phyloP scores from a whole-genome alignment of 2,329 filamentous ascomycete genomes.

The Emericellopsis atlantica region DNA sequence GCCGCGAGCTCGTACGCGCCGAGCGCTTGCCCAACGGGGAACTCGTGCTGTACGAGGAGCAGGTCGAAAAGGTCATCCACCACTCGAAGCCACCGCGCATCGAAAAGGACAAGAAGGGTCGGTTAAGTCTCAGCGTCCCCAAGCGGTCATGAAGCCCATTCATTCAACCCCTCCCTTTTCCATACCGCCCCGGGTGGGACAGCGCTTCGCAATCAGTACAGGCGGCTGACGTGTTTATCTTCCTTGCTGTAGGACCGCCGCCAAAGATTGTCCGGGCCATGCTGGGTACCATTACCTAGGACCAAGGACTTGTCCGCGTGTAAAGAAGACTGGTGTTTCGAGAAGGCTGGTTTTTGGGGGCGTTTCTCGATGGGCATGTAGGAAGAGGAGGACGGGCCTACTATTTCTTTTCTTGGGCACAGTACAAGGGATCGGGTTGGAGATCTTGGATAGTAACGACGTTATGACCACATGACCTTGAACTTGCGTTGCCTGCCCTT shows the following conservation, averaged over 20 bases:
- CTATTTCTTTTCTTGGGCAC: too few species aligned
- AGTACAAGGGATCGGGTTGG: slow-evolving; percentile 6
- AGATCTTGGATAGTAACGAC: too few species aligned
- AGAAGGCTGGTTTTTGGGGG: too few species aligned
- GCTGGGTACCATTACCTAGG: slow-evolving; percentile 55
- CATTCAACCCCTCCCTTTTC: slow-evolving; percentile 10
- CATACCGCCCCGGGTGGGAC: slow-evolving; percentile 1
- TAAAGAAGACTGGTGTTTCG: too few species aligned
- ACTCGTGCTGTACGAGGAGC: slow-evolving; percentile 8
- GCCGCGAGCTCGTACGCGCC: slow-evolving; percentile 41
- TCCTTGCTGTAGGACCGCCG: slow-evolving; percentile 39
- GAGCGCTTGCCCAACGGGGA: slow-evolving; percentile 43
- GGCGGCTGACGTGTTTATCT: slow-evolving; percentile 16
- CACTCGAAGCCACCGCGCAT: slow-evolving; percentile 51
- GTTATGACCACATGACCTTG: too few species aligned
- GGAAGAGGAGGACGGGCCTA: too few species aligned
- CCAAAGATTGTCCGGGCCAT: slow-evolving; percentile 54
- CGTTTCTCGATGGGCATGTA: too few species aligned
- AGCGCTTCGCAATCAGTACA: slow-evolving; percentile 4
- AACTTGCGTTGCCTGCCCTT: too few species aligned
- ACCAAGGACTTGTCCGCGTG: too few species aligned
- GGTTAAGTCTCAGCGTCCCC: slow-evolving; percentile 75
- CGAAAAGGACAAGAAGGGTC: slow-evolving; percentile 91
- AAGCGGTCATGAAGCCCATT: slow-evolving; percentile 29
- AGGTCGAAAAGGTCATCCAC: slow-evolving; percentile 39